Evolutionary conservation across 352 stramenopile genomes (phyloP), one percentile per base, ranked within the genome.

Genomic region (Phytophthora pini): DNA sequence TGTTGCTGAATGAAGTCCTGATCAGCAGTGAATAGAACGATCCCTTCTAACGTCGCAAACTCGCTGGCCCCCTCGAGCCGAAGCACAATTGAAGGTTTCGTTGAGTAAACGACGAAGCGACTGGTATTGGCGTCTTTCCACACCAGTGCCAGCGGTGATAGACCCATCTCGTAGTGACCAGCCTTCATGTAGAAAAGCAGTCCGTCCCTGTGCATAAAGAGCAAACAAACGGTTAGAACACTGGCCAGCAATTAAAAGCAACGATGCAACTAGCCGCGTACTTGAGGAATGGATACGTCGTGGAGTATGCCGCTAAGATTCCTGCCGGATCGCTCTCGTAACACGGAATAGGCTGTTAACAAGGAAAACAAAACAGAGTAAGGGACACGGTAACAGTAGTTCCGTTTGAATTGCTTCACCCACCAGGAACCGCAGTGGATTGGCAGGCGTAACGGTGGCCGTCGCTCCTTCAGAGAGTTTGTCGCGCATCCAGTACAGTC

Each of bases 141-240:
- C 24, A 97, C 75, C n/a, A 97, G 62, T 26, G 84, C 84, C 9
- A 97, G 79, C 2, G 92, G 89, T 9, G 91, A 93, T 5, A 97
- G 69, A 1, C 90, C 92, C 32, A 95, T 79, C n/a, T 92, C 82
- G 59, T 98, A 98, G 52, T 97, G 85, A 2, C 79, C 89, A 7
- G 85, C 78, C 62, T 97, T 97, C 73, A 93, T 82, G 72, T 92
- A 92, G 51, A 98, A 98, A 8, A 98, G 59, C 32, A 98, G 72
- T 1, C 91, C 92, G 59, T 98, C 92, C 61, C 89, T 96, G 61
- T 7, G 45, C 10, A 43, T 39, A 17, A 66, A 24, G 36, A 26
- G 4, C 3, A 26, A 65, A 26, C 10, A 49, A 56, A 45, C 13
- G 11, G 45, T 55, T 29, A 64, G 17, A 31, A 44, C 13, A 43